Conservation (phyloP, 1,139 yeast species). For the Pichia inconspicua region DNA sequence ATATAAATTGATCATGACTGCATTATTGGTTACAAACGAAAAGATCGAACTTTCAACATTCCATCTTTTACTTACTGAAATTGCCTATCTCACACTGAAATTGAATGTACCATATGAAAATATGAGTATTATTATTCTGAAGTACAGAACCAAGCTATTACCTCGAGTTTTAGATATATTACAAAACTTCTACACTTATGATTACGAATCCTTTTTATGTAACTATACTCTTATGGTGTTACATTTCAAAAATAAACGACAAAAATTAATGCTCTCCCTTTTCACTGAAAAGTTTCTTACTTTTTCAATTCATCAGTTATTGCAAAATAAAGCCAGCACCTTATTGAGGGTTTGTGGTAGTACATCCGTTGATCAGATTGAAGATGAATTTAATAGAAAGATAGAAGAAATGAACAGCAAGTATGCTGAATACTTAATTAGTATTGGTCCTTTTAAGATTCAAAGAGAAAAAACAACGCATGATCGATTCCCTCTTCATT, state of each 20-base stretch:
- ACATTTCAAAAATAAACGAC: neutral
- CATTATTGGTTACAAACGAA: neutral
- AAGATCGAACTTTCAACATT: neutral
- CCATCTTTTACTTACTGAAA: conserved; percentile 3
- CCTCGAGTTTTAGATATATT: conserved; percentile 3
- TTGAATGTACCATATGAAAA: neutral
- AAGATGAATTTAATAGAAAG: neutral
- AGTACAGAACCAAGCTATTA: conserved; percentile 2
- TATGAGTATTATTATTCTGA: neutral
- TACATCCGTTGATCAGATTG: neutral
- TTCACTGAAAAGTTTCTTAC: conserved; percentile 1
- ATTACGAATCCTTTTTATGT: conserved; percentile 6
- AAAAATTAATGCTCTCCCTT: neutral
- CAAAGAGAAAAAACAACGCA: neutral
- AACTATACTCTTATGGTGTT: conserved; percentile 1
- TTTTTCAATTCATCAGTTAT: neutral
- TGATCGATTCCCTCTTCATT: neutral
- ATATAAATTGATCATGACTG: neutral
- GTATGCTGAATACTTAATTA: neutral
- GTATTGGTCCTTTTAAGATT: neutral
- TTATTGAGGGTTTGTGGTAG: neutral
- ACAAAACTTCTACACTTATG: conserved; percentile 4
- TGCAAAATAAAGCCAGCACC: neutral
- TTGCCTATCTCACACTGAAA: conserved; percentile 2
- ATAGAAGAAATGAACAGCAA: neutral